These are phyloP conservation scores for Calonectria hongkongensis DNA, from an alignment of 2,329 filamentous ascomycete genomes.

Conservation along the genomic window DNA sequence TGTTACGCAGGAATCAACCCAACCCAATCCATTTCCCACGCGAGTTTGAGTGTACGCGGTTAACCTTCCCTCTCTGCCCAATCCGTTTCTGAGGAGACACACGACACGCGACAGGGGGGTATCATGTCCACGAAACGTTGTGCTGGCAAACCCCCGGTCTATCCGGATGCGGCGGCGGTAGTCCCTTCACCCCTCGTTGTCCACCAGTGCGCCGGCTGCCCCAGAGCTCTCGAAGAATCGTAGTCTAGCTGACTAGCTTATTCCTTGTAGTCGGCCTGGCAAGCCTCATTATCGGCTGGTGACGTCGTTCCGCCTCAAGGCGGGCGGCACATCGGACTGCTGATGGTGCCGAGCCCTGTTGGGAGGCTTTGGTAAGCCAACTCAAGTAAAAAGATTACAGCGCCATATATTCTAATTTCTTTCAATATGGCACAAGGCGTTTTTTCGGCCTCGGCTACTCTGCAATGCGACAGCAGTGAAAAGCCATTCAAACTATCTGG, in stretches of 20 bases:
- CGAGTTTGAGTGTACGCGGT: slow-evolving; percentile 31
- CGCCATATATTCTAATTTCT: slow-evolving; percentile 1
- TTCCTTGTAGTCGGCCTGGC: slow-evolving; percentile 41
- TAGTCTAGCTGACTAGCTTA: slow-evolving; percentile 35
- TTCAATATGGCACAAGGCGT: slow-evolving; percentile 21
- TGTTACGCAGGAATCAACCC: slow-evolving; percentile 12
- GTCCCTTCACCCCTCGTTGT: slow-evolving; percentile 34
- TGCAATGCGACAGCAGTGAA: slow-evolving; percentile 36
- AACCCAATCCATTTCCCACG: slow-evolving; percentile 30
- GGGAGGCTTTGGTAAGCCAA: neutral
- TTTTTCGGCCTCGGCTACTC: slow-evolving; percentile 32
- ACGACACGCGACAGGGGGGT: slow-evolving; percentile 32
- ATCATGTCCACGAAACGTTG: slow-evolving; percentile 29
- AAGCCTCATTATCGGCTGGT: slow-evolving; percentile 45
- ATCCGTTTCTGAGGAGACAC: slow-evolving; percentile 36
- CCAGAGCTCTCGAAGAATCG: slow-evolving; percentile 39
- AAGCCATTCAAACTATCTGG: slow-evolving; percentile 43
- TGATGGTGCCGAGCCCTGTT: slow-evolving; percentile 43
- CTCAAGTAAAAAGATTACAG: neutral
- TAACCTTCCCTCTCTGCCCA: slow-evolving; percentile 21
- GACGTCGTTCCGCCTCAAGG: slow-evolving; percentile 43
- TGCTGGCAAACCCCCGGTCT: slow-evolving; percentile 38
- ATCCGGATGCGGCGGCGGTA: slow-evolving; percentile 49
- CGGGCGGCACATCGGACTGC: slow-evolving; percentile 36
- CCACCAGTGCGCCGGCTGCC: slow-evolving; percentile 37